Evolutionary conservation across 1,284 basidiomycete species (phyloP).

Genomic region (Malassezia psittaci): DNA sequence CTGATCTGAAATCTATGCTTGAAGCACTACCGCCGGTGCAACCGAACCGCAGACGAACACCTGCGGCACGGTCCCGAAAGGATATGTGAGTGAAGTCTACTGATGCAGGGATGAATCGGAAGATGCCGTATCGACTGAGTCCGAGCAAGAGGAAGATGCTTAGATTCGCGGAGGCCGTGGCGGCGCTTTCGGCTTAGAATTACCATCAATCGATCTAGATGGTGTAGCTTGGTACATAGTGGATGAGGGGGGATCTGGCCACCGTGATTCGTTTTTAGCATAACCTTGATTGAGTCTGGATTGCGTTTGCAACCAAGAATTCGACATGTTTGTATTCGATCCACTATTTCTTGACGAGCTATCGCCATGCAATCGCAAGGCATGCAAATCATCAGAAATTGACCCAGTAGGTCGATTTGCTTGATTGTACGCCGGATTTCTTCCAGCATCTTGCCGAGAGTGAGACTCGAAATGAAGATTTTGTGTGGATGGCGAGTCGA

Average conservation of each 20-base stretch:
- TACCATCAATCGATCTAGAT: background rate
- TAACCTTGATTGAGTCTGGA: too few species aligned
- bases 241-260: conserved; percentile 2
- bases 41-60: background rate
- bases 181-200: background rate
- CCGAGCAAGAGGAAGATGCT: background rate
- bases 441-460: too few species aligned
- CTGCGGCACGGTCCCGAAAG: background rate
- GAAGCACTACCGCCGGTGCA: background rate
- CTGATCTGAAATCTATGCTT: conserved; percentile 4
- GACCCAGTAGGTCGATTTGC: background rate
- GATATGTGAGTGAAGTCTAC: background rate
- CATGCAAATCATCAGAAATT: conserved; percentile 9
- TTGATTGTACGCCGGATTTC: too few species aligned
- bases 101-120: background rate
- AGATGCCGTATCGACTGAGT: background rate
- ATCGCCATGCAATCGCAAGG: background rate
- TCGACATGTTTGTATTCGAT: too few species aligned
- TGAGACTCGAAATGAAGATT: background rate
- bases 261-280: background rate
- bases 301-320: too few species aligned
- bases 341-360: too few species aligned
- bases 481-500: background rate
- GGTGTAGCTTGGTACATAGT: background rate
- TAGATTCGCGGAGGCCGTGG: conserved; percentile 13